Conservation (phyloP, 257 asterid species). For the Haberlea rhodopensis region DNA sequence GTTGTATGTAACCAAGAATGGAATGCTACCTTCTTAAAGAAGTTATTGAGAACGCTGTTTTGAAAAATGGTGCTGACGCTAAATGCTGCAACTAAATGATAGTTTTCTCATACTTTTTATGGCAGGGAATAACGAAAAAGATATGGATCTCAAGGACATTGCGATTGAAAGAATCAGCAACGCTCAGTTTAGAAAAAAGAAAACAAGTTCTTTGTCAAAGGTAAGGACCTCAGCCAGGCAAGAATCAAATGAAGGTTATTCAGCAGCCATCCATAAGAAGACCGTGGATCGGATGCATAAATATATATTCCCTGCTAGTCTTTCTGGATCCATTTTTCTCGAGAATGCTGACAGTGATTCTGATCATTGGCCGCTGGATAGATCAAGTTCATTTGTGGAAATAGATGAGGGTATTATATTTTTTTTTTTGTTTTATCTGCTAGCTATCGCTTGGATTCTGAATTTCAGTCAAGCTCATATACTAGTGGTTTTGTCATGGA, state of each 20-base stretch:
- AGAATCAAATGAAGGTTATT: constrained; percentile 5
- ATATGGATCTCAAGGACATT: background rate
- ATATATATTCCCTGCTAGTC: constrained; percentile 1
- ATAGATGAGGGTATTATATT: constrained; percentile 10
- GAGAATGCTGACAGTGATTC: background rate
- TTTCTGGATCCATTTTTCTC: background rate
- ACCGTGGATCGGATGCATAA: background rate
- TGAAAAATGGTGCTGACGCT: background rate
- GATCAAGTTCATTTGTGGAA: constrained; percentile 11
- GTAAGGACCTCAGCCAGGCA: background rate
- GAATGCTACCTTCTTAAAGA: background rate
- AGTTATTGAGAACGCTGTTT: background rate
- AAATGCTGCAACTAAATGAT: background rate
- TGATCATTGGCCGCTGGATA: background rate
- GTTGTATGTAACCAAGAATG: background rate
- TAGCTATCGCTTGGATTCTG: background rate
- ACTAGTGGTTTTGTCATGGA: background rate
- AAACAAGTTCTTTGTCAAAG: constrained; percentile 19
- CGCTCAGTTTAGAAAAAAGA: constrained; percentile 19
- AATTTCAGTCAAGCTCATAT: background rate
- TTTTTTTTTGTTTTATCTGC: background rate
- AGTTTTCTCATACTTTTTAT: background rate
- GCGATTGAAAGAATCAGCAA: constrained; percentile 14
- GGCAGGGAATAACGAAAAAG: constrained; percentile 21
- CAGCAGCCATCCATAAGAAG: constrained; percentile 13